Conservation (phyloP, 2,329 filamentous ascomycete species). For the Colletotrichum sojae region DNA sequence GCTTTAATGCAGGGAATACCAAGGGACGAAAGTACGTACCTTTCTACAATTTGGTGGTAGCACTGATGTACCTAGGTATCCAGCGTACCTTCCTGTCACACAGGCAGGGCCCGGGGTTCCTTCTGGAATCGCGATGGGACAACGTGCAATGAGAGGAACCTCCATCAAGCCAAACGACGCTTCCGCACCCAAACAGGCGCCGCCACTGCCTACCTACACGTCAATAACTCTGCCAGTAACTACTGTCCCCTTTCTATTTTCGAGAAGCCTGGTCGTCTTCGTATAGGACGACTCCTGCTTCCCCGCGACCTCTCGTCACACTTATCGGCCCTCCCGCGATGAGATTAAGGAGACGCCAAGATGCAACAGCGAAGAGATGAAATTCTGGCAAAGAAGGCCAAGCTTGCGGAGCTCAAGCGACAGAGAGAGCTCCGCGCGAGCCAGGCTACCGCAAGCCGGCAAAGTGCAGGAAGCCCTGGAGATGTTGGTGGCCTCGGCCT, state of each 20-base stretch:
- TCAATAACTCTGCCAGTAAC: not conserved
- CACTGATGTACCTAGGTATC: not conserved
- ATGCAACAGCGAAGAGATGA: slow-evolving; percentile 93
- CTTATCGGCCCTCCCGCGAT: slow-evolving; percentile 58
- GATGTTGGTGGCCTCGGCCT: slow-evolving; percentile 72
- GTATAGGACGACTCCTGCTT: not conserved
- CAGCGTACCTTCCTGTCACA: slow-evolving; percentile 13
- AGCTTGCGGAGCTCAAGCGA: slow-evolving; percentile 94
- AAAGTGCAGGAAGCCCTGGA: slow-evolving; percentile 76
- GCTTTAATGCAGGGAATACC: slow-evolving; percentile 28
- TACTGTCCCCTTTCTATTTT: not conserved
- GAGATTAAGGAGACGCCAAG: slow-evolving; percentile 60
- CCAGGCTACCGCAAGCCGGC: slow-evolving; percentile 79
- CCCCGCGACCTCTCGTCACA: slow-evolving; percentile 28
- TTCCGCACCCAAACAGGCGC: slow-evolving; percentile 25
- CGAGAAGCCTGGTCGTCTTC: not conserved
- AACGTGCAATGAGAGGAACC: slow-evolving; percentile 33
- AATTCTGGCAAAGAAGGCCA: slow-evolving; percentile 96
- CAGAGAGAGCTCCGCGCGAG: slow-evolving; percentile 88
- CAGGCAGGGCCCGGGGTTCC: slow-evolving; percentile 20
- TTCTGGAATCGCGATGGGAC: slow-evolving; percentile 34
- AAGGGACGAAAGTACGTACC: slow-evolving; percentile 1
- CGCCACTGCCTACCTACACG: slow-evolving; percentile 1
- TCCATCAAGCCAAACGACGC: slow-evolving; percentile 30
- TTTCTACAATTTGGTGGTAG: not conserved